Conservation (phyloP, 1,284 basidiomycete genomes). For the Taiwanofungus camphoratus region DNA sequence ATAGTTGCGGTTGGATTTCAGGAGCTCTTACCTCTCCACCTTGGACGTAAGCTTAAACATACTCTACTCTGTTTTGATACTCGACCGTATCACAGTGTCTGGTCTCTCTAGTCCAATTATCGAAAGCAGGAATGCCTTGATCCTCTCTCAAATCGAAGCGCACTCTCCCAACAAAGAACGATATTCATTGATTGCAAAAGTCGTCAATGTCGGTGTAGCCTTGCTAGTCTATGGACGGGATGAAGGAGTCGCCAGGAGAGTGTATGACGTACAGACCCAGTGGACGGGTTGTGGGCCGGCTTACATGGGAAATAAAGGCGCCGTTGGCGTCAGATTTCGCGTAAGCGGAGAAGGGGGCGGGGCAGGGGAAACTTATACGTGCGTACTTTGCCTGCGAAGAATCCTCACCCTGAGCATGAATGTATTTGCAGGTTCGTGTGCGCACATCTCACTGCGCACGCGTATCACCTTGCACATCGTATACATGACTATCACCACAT, state of each 20-base stretch:
- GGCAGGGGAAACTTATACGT: slow-evolving; percentile 79
- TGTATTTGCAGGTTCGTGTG: slow-evolving; percentile 72
- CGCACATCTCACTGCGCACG: slow-evolving; percentile 87
- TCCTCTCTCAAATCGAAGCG: slow-evolving; percentile 65
- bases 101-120: slow-evolving; percentile 61
- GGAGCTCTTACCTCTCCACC: slow-evolving; percentile 79
- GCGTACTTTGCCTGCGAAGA: slow-evolving; percentile 34
- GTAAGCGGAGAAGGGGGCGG: slow-evolving; percentile 50
- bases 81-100: slow-evolving; percentile 38
- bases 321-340: slow-evolving; percentile 84
- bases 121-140: slow-evolving; percentile 53
- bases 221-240: slow-evolving; percentile 78
- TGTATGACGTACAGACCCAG: slow-evolving; percentile 64
- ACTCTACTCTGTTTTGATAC: slow-evolving; percentile 7
- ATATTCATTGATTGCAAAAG: slow-evolving; percentile 68
- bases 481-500: slow-evolving; percentile 83
- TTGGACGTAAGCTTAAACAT: slow-evolving; percentile 53
- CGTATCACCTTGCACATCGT: slow-evolving; percentile 63
- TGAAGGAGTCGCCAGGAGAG: slow-evolving; percentile 51
- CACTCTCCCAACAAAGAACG: slow-evolving; percentile 61
- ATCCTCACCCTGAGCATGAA: not conserved
- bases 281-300: slow-evolving; percentile 74
- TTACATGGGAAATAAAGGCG: slow-evolving; percentile 95
- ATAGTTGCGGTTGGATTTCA: slow-evolving; percentile 88
- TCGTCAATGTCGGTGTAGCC: slow-evolving; percentile 77